Evolutionary conservation across 2,329 filamentous ascomycete genomes (phyloP).

Genomic region (Ophiostoma ips): DNA sequence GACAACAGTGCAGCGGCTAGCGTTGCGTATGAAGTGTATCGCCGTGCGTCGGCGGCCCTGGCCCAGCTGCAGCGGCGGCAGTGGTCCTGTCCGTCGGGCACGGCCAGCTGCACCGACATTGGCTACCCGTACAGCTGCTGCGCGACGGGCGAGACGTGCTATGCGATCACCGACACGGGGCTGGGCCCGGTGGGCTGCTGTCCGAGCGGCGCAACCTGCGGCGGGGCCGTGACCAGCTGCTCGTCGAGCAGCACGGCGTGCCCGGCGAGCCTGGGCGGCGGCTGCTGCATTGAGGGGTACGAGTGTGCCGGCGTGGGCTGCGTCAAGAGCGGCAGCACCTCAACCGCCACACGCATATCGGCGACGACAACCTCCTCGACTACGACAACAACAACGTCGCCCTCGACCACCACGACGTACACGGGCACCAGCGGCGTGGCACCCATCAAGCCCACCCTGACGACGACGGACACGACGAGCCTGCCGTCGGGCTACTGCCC

Average conservation of each 20-base stretch:
- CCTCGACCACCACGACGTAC: constrained; percentile 18
- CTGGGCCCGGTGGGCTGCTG: constrained; percentile 64
- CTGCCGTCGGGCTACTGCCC: constrained; percentile 48
- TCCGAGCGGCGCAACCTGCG: constrained; percentile 48
- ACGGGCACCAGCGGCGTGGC: constrained; percentile 22
- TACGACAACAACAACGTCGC: constrained; percentile 24
- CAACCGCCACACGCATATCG: constrained; percentile 15
- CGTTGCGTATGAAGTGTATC: constrained; percentile 20
- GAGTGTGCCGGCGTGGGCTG: constrained; percentile 58
- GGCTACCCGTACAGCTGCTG: constrained; percentile 62
- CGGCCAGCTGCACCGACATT: constrained; percentile 48
- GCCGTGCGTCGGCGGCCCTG: constrained; percentile 32
- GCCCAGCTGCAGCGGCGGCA: constrained; percentile 39
- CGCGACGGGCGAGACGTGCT: constrained; percentile 49
- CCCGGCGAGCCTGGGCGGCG: constrained; percentile 50
- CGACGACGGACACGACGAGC: constrained; percentile 20
- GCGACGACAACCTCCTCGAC: constrained; percentile 27
- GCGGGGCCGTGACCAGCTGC: constrained; percentile 49
- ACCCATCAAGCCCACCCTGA: constrained; percentile 33
- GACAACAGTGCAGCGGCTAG: constrained; percentile 7
- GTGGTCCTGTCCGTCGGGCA: constrained; percentile 53
- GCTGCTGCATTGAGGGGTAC: constrained; percentile 63
- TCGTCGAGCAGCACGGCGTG: constrained; percentile 49
- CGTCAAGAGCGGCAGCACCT: constrained; percentile 21
- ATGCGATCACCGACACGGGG: constrained; percentile 45